Evolutionary conservation across 2,329 filamentous ascomycete genomes (phyloP).

Genomic region (Fusarium sp.): DNA sequence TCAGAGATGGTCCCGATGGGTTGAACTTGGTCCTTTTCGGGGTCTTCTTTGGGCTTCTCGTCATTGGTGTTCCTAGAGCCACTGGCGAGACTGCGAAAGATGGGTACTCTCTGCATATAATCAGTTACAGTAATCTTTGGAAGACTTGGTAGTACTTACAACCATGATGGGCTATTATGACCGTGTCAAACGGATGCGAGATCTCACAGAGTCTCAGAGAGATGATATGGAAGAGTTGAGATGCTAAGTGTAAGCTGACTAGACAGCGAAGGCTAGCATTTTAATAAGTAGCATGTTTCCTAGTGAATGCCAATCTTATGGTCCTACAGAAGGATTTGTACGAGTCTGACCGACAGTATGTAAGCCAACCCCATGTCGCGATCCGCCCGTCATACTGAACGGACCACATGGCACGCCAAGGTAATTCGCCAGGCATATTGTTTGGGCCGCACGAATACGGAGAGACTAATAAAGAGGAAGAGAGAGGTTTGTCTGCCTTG

Average conservation of each 20-base stretch:
- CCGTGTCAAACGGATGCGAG: not conserved
- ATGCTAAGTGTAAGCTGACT: not conserved
- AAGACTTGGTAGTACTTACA: not conserved
- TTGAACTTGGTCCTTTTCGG: not conserved
- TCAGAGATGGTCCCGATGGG: not conserved
- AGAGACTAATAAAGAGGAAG: not conserved
- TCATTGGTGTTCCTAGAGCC: not conserved
- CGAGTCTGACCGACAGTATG: not conserved
- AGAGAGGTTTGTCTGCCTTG: not conserved
- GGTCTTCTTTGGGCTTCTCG: not conserved
- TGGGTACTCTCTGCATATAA: constrained; percentile 26
- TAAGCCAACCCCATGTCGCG: not conserved
- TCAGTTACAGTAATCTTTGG: not conserved
- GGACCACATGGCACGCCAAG: not conserved
- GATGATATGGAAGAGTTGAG: not conserved
- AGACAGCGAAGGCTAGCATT: not conserved
- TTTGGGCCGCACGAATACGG: not conserved
- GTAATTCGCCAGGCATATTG: not conserved
- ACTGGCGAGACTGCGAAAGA: constrained; percentile 4
- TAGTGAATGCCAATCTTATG: not conserved
- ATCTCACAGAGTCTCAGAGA: not conserved
- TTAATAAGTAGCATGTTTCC: not conserved
- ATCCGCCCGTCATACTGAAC: not conserved
- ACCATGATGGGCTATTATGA: constrained; percentile 22
- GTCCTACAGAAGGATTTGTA: not conserved